These are phyloP conservation scores for Lecanicillium sp. DNA, from an alignment of 2,329 filamentous ascomycete species.

Conservation along the genomic window DNA sequence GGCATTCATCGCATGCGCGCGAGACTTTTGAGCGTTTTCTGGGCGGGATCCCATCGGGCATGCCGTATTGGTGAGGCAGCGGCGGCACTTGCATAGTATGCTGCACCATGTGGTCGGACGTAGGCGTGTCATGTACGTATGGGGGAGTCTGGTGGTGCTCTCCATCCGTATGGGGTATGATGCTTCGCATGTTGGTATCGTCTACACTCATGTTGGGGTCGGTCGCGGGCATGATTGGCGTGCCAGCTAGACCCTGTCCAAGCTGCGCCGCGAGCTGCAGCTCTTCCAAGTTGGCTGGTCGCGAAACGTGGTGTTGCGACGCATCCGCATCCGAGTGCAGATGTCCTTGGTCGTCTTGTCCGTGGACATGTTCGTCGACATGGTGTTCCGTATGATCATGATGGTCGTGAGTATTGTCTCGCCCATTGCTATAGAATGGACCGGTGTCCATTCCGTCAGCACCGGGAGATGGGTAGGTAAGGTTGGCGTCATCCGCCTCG, in stretches of 20 bases:
- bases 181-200: slow-evolving; percentile 33
- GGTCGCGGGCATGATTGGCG: slow-evolving; percentile 39
- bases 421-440: slow-evolving; percentile 33
- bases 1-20: slow-evolving; percentile 80
- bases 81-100: slow-evolving; percentile 29
- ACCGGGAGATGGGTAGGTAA: slow-evolving; percentile 38
- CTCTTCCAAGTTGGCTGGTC: slow-evolving; percentile 43
- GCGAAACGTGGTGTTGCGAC: slow-evolving; percentile 31
- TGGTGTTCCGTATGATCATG: slow-evolving; percentile 16
- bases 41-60: slow-evolving; percentile 54
- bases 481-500: slow-evolving; percentile 25
- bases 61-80: slow-evolving; percentile 28
- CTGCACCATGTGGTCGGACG: slow-evolving; percentile 26
- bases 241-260: slow-evolving; percentile 41
- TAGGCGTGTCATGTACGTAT: slow-evolving; percentile 29
- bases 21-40: slow-evolving; percentile 81
- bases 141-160: slow-evolving; percentile 26
- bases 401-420: slow-evolving; percentile 23
- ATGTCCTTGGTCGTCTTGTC: slow-evolving; percentile 18
- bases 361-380: slow-evolving; percentile 3
- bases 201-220: slow-evolving; percentile 35
- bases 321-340: slow-evolving; percentile 23
- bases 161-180: slow-evolving; percentile 33
- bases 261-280: slow-evolving; percentile 51
- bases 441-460: slow-evolving; percentile 33